These are phyloP conservation scores for Metschnikowia kunwiensis DNA, from an alignment of 805 yeast species.

Conservation along the genomic window DNA sequence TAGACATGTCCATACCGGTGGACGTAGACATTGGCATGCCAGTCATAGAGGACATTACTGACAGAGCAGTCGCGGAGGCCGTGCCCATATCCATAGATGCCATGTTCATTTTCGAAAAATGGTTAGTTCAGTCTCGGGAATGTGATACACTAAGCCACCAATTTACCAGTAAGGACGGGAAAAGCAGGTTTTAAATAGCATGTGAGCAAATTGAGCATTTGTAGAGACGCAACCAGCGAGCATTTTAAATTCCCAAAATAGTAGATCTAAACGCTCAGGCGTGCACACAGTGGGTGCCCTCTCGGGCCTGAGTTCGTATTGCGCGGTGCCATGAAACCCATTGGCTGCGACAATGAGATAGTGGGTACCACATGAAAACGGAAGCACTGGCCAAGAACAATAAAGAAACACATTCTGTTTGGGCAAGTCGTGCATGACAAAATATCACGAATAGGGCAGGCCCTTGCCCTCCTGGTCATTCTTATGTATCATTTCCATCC, in stretches of 20 bases:
- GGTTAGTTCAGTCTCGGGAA: too few relatives aligned
- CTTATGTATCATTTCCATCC: conserved; percentile 4
- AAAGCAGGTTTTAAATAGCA: conserved; percentile 1
- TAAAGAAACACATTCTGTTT: too few relatives aligned
- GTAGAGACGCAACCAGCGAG: too few relatives aligned
- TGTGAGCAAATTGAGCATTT: conserved; percentile 10
- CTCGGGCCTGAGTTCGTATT: too few relatives aligned
- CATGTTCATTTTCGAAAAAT: conserved; percentile 1
- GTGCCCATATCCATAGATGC: neutral
- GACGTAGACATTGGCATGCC: conserved; percentile 3
- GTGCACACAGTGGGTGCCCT: conserved; percentile 1
- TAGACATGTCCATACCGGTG: conserved; percentile 7
- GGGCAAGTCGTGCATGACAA: too few relatives aligned
- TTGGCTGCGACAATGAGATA: neutral
- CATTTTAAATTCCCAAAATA: conserved; percentile 10
- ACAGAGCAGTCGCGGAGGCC: conserved; percentile 1
- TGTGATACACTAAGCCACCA: too few relatives aligned
- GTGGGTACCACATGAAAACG: neutral
- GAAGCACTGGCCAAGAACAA: too few relatives aligned
- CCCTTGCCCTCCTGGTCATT: conserved; percentile 3
- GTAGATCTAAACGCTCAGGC: conserved; percentile 5
- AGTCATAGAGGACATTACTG: conserved; percentile 18
- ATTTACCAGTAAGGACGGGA: too few relatives aligned
- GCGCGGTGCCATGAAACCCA: too few relatives aligned
- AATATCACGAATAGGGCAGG: neutral